Evolutionary conservation across 768 basidiomycete species (phyloP).

Genomic region (Lactarius hatsudake): DNA sequence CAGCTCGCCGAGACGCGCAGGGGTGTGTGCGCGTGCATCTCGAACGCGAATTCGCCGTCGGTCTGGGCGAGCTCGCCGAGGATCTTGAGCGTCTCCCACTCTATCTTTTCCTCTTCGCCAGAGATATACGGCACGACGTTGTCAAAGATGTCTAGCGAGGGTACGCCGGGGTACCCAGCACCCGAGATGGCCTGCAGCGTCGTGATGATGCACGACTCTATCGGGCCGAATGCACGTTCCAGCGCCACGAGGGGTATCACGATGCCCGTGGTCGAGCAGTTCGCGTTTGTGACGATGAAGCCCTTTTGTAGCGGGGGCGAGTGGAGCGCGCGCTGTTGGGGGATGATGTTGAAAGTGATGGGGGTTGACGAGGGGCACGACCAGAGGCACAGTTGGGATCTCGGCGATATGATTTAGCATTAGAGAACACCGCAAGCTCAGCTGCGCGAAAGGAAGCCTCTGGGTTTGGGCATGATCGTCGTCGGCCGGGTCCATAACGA

Average conservation of each 20-base stretch:
- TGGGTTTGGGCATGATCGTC: constrained; percentile 35
- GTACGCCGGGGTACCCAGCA: constrained; percentile 94
- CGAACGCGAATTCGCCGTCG: constrained; percentile 64
- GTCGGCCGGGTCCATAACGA: constrained; percentile 4
- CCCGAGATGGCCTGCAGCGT: constrained; percentile 99
- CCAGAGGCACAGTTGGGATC: constrained; percentile 91
- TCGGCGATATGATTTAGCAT: constrained; percentile 93
- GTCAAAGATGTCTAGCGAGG: constrained; percentile 88
- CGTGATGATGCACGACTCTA: constrained; percentile 87
- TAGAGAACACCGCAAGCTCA: constrained; percentile 91
- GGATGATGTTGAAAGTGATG: constrained; percentile 82
- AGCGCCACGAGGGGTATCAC: constrained; percentile 90
- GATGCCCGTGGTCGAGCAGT: constrained; percentile 93
- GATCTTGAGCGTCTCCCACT: constrained; percentile 98
- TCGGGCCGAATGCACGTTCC: constrained; percentile 89
- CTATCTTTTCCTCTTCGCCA: constrained; percentile 96
- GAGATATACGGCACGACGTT: constrained; percentile 94
- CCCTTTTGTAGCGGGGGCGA: constrained; percentile 70
- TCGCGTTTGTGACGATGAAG: constrained; percentile 98
- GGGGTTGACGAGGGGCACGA: constrained; percentile 95
- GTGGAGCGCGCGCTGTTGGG: constrained; percentile 73
- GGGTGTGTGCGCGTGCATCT: constrained; percentile 77
- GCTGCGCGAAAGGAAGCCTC: constrained; percentile 84
- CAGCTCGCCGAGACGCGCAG: constrained; percentile 91
- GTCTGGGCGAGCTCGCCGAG: constrained; percentile 72